Conservation (phyloP, 352 stramenopile genomes). For the Phytophthora multivora region DNA sequence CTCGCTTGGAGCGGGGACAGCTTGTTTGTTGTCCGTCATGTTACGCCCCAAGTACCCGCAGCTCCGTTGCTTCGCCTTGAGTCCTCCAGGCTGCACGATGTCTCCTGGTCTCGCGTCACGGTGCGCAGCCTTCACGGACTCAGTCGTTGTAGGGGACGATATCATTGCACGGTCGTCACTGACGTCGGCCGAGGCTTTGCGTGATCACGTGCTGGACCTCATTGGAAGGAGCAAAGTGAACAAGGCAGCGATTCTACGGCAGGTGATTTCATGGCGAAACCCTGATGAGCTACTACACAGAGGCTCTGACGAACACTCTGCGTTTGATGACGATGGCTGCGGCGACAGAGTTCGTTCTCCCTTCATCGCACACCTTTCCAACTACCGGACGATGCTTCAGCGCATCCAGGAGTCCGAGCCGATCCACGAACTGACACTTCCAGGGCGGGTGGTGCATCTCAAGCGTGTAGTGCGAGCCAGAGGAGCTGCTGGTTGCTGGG, state of each 20-base stretch:
- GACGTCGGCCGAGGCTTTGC: slow-evolving; percentile 72
- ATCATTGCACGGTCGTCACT: slow-evolving; percentile 85
- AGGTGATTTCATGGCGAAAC: slow-evolving; percentile 79
- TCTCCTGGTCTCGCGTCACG: slow-evolving; percentile 66
- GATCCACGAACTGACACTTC: slow-evolving; percentile 82
- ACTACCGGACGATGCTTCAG: slow-evolving; percentile 87
- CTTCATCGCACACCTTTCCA: slow-evolving; percentile 69
- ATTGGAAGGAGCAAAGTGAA: slow-evolving; percentile 87
- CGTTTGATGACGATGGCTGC: slow-evolving; percentile 29
- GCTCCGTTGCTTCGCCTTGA: slow-evolving; percentile 82
- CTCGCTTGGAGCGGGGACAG: slow-evolving; percentile 78
- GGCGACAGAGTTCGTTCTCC: slow-evolving; percentile 39
- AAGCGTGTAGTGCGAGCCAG: slow-evolving; percentile 51
- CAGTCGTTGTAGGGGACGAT: slow-evolving; percentile 83
- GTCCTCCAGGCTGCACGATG: slow-evolving; percentile 79
- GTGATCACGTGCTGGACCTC: slow-evolving; percentile 83
- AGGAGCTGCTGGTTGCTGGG: slow-evolving; percentile 63
- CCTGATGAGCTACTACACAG: slow-evolving; percentile 74
- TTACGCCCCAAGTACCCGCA: slow-evolving; percentile 79
- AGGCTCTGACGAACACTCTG: slow-evolving; percentile 29
- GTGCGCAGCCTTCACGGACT: slow-evolving; percentile 70
- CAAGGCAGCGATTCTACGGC: slow-evolving; percentile 80
- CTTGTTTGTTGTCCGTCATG: slow-evolving; percentile 79
- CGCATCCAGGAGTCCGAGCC: slow-evolving; percentile 82
- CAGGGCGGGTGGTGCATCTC: slow-evolving; percentile 77